Base-by-base conservation (phyloP, 768 basidiomycete species). In the Lactifluus volemus region DNA sequence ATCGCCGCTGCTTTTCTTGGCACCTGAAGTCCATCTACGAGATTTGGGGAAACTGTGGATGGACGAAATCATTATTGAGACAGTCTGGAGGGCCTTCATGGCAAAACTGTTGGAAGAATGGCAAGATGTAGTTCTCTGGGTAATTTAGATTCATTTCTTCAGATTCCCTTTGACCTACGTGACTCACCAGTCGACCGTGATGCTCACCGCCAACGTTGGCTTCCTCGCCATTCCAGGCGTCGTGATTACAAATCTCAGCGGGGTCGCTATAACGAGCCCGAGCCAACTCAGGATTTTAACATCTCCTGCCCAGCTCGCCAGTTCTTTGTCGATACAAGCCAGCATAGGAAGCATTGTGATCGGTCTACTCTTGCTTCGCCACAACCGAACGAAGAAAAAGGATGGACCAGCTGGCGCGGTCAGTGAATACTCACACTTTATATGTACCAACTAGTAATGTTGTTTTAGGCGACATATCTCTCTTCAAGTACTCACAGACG, bases 281-380 rank as follows among this genome's bases (percentile, higher is more conserved):
- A 41, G 7, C 14, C 41, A 41, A 6, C 17, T 36, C 5, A 3
- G 15, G 1, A 59, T 53, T 10, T 48, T 42, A 1, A 70, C 77
- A 7, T 78, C 78, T 8, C 65, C 78, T 0, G 75, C 77, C 0
- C 80, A 82, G 66, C 76, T 82, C 6, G 70, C 75, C 4, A 80
- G 80, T 67, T 81, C 79, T 53, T 51, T 79, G 10, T 83, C 82
- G 0, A 74, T 78, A 38, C 64, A 77, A 1, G 68, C 74, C 1
- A 82, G 78, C 58, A 70, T 80, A 14, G 81, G 80, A 6, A 75
- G 76, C 54, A 79, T 80, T 57, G 71, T 81, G 11, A 64, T 79
- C 12, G 76, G 78, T 0, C 69, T 83, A 21, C 67, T 81, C 14
- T 73, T 82, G 5, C 68, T 79, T 36, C 73, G 80, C 17, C 74